A percentile compares a stretch with the other conserved stretches of the same genome.
phyloP scores from a whole-genome alignment of 768 basidiomycete species.

The Lanmaoa pseudosensibilis region DNA sequence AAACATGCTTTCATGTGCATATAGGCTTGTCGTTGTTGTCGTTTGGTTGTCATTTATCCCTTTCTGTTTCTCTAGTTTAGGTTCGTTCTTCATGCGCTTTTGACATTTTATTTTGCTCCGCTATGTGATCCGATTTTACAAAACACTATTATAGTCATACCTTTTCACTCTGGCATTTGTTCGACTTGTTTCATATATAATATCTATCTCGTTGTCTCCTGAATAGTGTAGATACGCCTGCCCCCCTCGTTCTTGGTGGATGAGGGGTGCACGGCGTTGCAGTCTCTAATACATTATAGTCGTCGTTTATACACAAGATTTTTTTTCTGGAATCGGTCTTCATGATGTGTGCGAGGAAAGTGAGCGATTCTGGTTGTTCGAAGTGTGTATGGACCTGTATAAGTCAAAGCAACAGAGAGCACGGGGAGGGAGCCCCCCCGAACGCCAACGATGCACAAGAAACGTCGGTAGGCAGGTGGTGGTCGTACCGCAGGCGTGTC shows the following conservation, averaged over 20 bases:
- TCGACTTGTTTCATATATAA: slow-evolving; percentile 31
- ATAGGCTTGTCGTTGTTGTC: slow-evolving; percentile 23
- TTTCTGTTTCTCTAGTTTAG: slow-evolving; percentile 14
- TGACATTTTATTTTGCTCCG: slow-evolving; percentile 12
- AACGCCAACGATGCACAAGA: not conserved
- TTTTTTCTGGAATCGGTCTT: not conserved
- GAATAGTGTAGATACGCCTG: slow-evolving; percentile 30
- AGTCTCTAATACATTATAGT: slow-evolving; percentile 38
- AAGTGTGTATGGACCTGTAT: too few relatives aligned
- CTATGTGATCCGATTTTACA: slow-evolving; percentile 17
- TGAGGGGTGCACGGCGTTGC: slow-evolving; percentile 9
- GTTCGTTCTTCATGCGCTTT: slow-evolving; percentile 11
- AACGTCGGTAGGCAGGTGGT: not conserved
- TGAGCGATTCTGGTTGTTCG: too few relatives aligned
- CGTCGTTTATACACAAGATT: slow-evolving; percentile 29
- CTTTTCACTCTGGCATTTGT: slow-evolving; percentile 22
- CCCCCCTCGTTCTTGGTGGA: slow-evolving; percentile 2
- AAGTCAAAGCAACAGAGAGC: too few relatives aligned
- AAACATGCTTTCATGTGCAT: slow-evolving; percentile 31
- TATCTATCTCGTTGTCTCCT: slow-evolving; percentile 25
- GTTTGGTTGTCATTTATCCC: slow-evolving; percentile 30
- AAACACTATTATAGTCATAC: slow-evolving; percentile 21
- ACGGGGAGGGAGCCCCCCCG: too few relatives aligned
- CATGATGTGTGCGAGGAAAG: not conserved
- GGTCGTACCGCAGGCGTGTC: not conserved